A percentile compares a stretch with the other conserved stretches of the same genome.
These are phyloP conservation scores for Paecilomyces dactylethromorphus DNA, from an alignment of 2,329 filamentous ascomycete genomes.

Conservation along the genomic window DNA sequence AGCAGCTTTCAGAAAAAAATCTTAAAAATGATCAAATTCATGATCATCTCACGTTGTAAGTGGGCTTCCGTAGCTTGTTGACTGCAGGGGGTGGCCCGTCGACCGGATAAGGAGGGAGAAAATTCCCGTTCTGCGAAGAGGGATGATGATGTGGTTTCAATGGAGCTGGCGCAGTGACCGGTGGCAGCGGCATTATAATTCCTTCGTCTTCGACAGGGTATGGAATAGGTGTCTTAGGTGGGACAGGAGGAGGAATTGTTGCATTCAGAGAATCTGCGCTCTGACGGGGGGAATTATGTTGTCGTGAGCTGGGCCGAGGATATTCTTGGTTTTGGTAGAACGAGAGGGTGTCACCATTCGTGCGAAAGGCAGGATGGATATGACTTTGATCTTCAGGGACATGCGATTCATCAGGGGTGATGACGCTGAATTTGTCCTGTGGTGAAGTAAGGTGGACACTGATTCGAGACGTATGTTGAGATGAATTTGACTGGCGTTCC, in stretches of 20 bases:
- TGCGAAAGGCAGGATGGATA: slow-evolving; percentile 18
- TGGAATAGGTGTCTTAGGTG: slow-evolving; percentile 69
- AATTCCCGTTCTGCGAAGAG: slow-evolving; percentile 14
- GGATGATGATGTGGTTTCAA: slow-evolving; percentile 2
- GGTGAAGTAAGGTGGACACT: slow-evolving; percentile 49
- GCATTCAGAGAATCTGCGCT: slow-evolving; percentile 27
- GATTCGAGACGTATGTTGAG: slow-evolving; percentile 5
- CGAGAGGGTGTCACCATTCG: slow-evolving; percentile 19
- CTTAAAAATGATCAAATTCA: neutral
- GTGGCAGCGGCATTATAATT: slow-evolving; percentile 29
- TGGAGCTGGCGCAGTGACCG: slow-evolving; percentile 23
- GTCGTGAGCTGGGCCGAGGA: slow-evolving; percentile 21
- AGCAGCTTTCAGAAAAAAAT: neutral
- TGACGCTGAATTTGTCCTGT: slow-evolving; percentile 63
- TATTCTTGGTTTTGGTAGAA: slow-evolving; percentile 34
- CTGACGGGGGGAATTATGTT: slow-evolving; percentile 24
- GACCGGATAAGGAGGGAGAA: slow-evolving; percentile 66
- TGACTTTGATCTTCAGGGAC: slow-evolving; percentile 19
- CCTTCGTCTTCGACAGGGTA: slow-evolving; percentile 35
- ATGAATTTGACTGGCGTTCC: slow-evolving; percentile 12
- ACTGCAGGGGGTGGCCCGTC: slow-evolving; percentile 77
- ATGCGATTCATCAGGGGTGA: slow-evolving; percentile 51
- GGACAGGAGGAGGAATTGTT: slow-evolving; percentile 58
- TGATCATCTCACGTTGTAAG: slow-evolving; percentile 52
- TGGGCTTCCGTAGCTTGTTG: slow-evolving; percentile 80